A percentile compares a stretch with the other conserved stretches of the same genome.
Conservation (phyloP, 352 stramenopile genomes). For the Pythium chondricola region DNA sequence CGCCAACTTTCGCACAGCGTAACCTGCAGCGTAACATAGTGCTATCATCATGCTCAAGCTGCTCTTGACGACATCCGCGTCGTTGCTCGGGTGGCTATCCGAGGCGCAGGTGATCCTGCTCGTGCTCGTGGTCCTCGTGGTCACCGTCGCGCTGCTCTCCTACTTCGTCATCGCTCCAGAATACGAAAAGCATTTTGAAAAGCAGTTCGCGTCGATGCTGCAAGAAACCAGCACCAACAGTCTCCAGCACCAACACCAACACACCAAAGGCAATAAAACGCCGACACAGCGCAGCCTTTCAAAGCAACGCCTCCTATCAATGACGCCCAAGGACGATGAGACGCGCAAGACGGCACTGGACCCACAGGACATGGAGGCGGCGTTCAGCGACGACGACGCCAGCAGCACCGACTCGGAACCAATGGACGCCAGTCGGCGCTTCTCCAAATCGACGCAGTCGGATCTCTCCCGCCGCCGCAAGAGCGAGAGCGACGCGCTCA, state of each 20-base stretch:
- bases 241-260: no score
- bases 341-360: background rate
- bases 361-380: constrained; percentile 14
- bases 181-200: constrained; percentile 64
- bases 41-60: constrained; percentile 16
- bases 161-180: constrained; percentile 77
- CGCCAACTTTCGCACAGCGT: no score
- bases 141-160: constrained; percentile 57
- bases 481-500: constrained; percentile 63
- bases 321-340: constrained; percentile 6
- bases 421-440: constrained; percentile 11
- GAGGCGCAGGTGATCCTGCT: constrained; percentile 53
- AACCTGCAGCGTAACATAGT: no score
- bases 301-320: background rate
- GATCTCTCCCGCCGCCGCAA: constrained; percentile 48
- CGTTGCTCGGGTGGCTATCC: constrained; percentile 23
- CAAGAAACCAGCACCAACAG: no score
- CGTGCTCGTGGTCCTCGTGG: constrained; percentile 42
- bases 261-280: constrained; percentile 4
- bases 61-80: constrained; percentile 6
- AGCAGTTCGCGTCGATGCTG: constrained; percentile 39
- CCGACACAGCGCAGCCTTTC: constrained; percentile 3
- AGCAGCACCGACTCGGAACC: constrained; percentile 23
- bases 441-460: background rate
- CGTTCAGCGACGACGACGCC: constrained; percentile 17